Evolutionary conservation across 2,329 filamentous ascomycete species (phyloP).

Genomic region (Penicillium vulpinum): DNA sequence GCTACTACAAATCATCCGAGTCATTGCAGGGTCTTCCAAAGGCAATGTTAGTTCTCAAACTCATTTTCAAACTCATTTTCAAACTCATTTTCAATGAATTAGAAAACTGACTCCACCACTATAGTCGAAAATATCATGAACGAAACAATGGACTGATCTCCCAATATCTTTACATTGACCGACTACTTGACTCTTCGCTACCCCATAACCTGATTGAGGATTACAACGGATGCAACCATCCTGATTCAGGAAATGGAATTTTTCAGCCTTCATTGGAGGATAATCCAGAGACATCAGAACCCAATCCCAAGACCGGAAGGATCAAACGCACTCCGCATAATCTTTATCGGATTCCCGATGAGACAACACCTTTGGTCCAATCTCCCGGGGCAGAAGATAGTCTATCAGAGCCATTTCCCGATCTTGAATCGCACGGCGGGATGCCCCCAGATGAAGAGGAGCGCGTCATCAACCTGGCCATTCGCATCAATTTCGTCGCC

Average conservation of each 20-base stretch:
- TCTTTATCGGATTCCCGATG: constrained; percentile 68
- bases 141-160: constrained; percentile 84
- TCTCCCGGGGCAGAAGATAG: constrained; percentile 61
- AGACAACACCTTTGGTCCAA: constrained; percentile 29
- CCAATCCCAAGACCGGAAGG: constrained; percentile 28
- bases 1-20: constrained; percentile 79
- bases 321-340: constrained; percentile 80
- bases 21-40: constrained; percentile 71
- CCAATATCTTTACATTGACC: constrained; percentile 91
- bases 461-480: constrained; percentile 78
- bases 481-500: constrained; percentile 80
- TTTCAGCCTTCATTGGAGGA: constrained; percentile 50
- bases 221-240: constrained; percentile 51
- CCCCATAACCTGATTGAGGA: constrained; percentile 90
- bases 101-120: constrained; percentile 1
- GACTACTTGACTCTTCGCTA: constrained; percentile 85
- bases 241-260: neutral
- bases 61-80: too few species aligned
- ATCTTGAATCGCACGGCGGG: constrained; percentile 45
- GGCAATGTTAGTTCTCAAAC: constrained; percentile 56
- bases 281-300: constrained; percentile 50
- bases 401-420: constrained; percentile 39
- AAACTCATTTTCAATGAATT: too few species aligned
- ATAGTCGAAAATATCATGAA: constrained; percentile 78
- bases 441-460: constrained; percentile 66